These are phyloP conservation scores for Xylariaceae sp. DNA, from an alignment of 2,329 filamentous ascomycete species.

Conservation along the genomic window DNA sequence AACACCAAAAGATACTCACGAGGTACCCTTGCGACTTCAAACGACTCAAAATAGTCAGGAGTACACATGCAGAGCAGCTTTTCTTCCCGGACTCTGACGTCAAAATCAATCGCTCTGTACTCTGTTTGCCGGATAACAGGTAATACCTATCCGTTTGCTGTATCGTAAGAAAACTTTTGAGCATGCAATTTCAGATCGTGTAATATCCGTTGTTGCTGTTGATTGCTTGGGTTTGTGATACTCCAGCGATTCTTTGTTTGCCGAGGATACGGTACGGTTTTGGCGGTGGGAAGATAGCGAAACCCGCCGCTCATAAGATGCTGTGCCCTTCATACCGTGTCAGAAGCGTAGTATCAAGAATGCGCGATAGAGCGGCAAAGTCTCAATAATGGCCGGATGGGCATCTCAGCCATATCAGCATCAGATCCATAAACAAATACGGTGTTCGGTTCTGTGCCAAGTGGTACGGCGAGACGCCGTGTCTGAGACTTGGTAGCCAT, in stretches of 20 bases:
- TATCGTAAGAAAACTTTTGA: no score
- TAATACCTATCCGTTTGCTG: no score
- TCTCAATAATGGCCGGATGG: not conserved
- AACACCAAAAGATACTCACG: not conserved
- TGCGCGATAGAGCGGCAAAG: not conserved
- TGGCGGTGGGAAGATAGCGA: not conserved
- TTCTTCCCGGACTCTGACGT: not conserved
- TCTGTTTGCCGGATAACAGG: no score
- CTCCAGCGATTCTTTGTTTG: not conserved
- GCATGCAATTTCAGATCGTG: not conserved
- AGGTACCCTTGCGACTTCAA: not conserved
- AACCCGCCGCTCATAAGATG: not conserved
- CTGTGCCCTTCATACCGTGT: not conserved
- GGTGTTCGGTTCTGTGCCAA: slow-evolving; percentile 6
- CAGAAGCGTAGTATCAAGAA: not conserved
- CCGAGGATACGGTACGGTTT: not conserved
- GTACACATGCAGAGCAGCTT: not conserved
- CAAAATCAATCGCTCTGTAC: no score
- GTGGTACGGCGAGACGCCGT: slow-evolving; percentile 17
- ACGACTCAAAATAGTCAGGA: not conserved
- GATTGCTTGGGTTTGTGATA: not conserved
- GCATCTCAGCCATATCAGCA: slow-evolving; percentile 1
- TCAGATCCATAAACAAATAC: slow-evolving; percentile 2
- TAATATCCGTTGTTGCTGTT: not conserved
- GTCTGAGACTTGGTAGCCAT: slow-evolving; percentile 11